phyloP scores from a whole-genome alignment of 1,284 basidiomycete species.

The Ganoderma boninense region DNA sequence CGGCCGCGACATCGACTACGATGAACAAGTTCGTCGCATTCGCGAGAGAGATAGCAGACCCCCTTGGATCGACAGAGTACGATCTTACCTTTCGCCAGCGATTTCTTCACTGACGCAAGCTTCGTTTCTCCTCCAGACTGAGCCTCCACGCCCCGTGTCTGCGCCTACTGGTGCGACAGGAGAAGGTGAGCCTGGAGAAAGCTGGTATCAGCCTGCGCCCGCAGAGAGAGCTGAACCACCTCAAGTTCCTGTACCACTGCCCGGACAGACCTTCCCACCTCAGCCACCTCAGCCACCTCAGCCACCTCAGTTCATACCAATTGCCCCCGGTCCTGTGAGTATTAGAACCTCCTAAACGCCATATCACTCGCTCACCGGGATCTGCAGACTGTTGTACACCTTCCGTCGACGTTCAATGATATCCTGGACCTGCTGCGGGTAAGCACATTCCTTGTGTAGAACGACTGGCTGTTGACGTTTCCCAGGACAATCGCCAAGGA shows the following conservation, averaged over 20 bases:
- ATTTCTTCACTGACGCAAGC: not conserved
- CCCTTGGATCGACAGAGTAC: slow-evolving; percentile 19
- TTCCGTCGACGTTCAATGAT: slow-evolving; percentile 61
- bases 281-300: no score
- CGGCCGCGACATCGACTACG: slow-evolving; percentile 32
- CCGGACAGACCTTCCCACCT: slow-evolving; percentile 17
- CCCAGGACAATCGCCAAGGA: slow-evolving; percentile 75
- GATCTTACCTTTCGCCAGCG: not conserved
- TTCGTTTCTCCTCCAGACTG: slow-evolving; percentile 5
- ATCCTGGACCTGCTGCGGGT: slow-evolving; percentile 72
- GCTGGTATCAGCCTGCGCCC: slow-evolving; percentile 24
- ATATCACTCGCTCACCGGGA: not conserved
- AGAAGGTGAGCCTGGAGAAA: not conserved
- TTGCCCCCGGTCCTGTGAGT: slow-evolving; percentile 43
- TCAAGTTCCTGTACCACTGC: slow-evolving; percentile 20
- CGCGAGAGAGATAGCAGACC: slow-evolving; percentile 19
- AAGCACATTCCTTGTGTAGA: slow-evolving; percentile 33
- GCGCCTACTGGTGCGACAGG: slow-evolving; percentile 11
- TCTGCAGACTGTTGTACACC: slow-evolving; percentile 59
- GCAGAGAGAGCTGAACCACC: slow-evolving; percentile 12
- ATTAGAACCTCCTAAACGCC: slow-evolving; percentile 31
- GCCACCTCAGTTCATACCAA: slow-evolving; percentile 30
- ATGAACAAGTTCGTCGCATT: slow-evolving; percentile 16
- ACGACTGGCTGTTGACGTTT: slow-evolving; percentile 3
- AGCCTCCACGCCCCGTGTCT: slow-evolving; percentile 20